phyloP scores from a whole-genome alignment of 176 grass and related monocot genomes.

The Rhynchospora pubera region DNA sequence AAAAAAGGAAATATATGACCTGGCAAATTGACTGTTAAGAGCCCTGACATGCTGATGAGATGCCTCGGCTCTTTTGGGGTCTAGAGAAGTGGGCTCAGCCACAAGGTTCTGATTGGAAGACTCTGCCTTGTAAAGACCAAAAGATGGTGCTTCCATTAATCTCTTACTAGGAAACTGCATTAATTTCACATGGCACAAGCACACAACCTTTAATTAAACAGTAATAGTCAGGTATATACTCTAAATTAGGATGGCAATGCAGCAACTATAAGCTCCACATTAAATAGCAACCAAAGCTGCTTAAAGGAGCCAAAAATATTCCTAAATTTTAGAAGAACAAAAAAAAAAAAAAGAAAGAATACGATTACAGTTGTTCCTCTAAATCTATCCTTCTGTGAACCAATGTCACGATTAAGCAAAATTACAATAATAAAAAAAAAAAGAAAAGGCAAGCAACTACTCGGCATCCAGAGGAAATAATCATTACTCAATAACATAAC shows the following conservation, averaged over 20 bases:
- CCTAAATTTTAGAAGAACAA: not conserved
- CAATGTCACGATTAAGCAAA: not conserved
- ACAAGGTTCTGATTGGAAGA: constrained; percentile 73
- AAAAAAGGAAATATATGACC: constrained; percentile 25
- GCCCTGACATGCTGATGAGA: constrained; percentile 68
- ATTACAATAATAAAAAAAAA: not conserved
- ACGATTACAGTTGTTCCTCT: not conserved
- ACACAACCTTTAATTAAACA: constrained; percentile 15
- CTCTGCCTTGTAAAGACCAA: constrained; percentile 61
- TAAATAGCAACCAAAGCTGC: not conserved
- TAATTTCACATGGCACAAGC: constrained; percentile 29
- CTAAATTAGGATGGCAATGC: not conserved
- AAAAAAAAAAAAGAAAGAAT: not conserved
- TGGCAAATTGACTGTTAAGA: constrained; percentile 85
- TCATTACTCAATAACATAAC: not conserved
- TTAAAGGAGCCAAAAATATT: not conserved
- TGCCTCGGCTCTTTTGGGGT: constrained; percentile 44
- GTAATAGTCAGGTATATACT: not conserved
- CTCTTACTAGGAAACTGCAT: constrained; percentile 67
- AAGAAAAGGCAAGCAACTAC: not conserved
- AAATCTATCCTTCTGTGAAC: not conserved
- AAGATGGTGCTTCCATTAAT: constrained; percentile 75
- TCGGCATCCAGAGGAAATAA: not conserved
- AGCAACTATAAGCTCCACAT: not conserved
- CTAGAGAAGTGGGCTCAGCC: constrained; percentile 39